A percentile compares a stretch with the other conserved stretches of the same genome.
Conservation (phyloP, 2,329 filamentous ascomycete species). For the Colletotrichum karsti region DNA sequence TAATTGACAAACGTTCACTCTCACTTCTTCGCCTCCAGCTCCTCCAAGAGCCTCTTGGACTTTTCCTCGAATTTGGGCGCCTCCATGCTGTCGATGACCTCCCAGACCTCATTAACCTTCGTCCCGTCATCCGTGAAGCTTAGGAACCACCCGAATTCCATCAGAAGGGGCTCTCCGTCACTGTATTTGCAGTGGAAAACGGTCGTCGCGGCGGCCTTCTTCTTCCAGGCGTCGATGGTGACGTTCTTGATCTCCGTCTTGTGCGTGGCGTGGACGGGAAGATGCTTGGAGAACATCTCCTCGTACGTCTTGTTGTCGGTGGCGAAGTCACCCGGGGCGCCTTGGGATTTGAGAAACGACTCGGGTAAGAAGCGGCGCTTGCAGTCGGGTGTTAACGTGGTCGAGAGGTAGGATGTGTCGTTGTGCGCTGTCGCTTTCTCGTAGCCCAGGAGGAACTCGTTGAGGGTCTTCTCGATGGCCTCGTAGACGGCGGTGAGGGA, state of each 20-base stretch:
- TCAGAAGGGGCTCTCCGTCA: neutral
- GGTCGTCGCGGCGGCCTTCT: neutral
- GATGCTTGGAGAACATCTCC: neutral
- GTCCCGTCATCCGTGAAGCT: constrained; percentile 7
- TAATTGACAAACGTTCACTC: neutral
- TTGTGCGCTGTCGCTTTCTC: neutral
- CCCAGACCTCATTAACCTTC: neutral
- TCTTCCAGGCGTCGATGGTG: neutral
- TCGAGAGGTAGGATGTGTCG: neutral
- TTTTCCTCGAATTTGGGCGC: neutral
- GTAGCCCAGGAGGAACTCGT: neutral
- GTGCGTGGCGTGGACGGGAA: neutral
- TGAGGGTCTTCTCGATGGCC: neutral
- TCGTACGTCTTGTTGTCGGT: neutral
- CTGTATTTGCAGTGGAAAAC: neutral
- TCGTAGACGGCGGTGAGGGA: neutral
- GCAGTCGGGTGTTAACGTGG: neutral
- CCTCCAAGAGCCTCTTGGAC: neutral
- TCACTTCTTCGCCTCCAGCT: neutral
- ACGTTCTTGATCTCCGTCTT: neutral
- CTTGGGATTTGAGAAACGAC: neutral
- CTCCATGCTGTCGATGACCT: neutral
- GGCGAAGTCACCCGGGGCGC: neutral
- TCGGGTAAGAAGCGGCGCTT: neutral
- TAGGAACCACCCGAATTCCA: constrained; percentile 4